Percentiles rank a stretch among this genome's conserved stretches.
phyloP scores from a whole-genome alignment of 1,284 basidiomycete species.

The Apiotrichum laibachii region DNA sequence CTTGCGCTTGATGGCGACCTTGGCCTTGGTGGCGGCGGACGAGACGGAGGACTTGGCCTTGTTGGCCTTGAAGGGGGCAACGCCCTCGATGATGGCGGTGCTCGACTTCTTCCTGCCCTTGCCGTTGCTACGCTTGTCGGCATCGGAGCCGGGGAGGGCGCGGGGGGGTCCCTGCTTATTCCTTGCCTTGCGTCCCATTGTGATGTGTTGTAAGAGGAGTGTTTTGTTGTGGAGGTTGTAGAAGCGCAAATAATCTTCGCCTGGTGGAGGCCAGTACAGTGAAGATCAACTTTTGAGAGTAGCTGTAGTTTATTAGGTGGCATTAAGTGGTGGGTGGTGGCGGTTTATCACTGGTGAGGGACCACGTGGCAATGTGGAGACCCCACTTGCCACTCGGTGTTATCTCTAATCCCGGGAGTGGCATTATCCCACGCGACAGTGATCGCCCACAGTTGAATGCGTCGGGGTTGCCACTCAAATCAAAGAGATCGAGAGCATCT shows the following conservation, averaged over 20 bases:
- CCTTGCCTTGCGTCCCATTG: conserved; percentile 87
- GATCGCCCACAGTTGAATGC: no score
- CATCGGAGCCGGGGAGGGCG: conserved; percentile 56
- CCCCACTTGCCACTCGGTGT: not conserved
- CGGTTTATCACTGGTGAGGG: not conserved
- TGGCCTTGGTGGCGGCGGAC: conserved; percentile 22
- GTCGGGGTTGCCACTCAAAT: no score
- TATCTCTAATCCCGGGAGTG: no score
- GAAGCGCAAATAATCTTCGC: not conserved
- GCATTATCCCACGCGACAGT: no score
- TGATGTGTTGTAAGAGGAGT: not conserved
- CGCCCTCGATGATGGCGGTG: conserved; percentile 7
- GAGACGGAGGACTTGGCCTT: conserved; percentile 12
- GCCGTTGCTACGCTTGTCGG: conserved; percentile 29
- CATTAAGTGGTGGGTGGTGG: not conserved
- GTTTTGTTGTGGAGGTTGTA: not conserved
- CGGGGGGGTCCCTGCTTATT: conserved; percentile 80
- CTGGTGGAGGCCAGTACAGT: not conserved
- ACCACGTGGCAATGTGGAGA: not conserved
- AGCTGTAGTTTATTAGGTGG: not conserved
- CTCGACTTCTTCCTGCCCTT: conserved; percentile 34
- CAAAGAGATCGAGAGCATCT: no score
- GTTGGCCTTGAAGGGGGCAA: conserved; percentile 30
- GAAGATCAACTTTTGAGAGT: conserved; percentile 4
- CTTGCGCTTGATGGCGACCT: conserved; percentile 27